phyloP scores from a whole-genome alignment of 305 asterid genomes.

The Fraxinus ornus region DNA sequence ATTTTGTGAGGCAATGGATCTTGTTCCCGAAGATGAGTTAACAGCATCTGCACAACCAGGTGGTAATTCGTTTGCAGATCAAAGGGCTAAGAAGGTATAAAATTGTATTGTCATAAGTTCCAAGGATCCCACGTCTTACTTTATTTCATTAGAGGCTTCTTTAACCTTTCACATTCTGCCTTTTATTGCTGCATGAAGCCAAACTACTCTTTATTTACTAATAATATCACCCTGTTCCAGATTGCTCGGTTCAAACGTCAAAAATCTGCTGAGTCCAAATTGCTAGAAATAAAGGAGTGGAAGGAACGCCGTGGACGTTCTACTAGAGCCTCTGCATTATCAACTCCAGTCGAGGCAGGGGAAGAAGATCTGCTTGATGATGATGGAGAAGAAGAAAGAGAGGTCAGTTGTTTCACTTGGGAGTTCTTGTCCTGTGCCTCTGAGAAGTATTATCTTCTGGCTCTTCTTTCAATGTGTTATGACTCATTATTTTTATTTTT shows the following conservation, averaged over 20 bases:
- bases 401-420: conserved; percentile 46
- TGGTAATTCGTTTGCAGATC: conserved; percentile 53
- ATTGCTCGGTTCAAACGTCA: conserved; percentile 84
- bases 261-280: conserved; percentile 83
- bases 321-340: conserved; percentile 86
- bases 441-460: not conserved
- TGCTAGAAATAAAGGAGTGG: conserved; percentile 82
- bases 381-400: conserved; percentile 97
- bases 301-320: conserved; percentile 96
- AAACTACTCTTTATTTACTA: not conserved
- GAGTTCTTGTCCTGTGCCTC: not conserved
- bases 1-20: conserved; percentile 90
- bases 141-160: no score
- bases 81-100: conserved; percentile 82
- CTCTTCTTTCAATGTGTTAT: not conserved
- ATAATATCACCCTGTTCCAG: conserved; percentile 40
- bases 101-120: not conserved
- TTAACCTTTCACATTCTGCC: conserved; percentile 19
- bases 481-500: not conserved
- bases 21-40: conserved; percentile 78
- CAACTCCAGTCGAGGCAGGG: conserved; percentile 68
- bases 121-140: not conserved
- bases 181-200: not conserved
- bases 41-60: conserved; percentile 41
- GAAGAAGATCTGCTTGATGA: conserved; percentile 82